Base-by-base conservation (phyloP, 2,329 filamentous ascomycete species). In the Juglanconis oblonga region DNA sequence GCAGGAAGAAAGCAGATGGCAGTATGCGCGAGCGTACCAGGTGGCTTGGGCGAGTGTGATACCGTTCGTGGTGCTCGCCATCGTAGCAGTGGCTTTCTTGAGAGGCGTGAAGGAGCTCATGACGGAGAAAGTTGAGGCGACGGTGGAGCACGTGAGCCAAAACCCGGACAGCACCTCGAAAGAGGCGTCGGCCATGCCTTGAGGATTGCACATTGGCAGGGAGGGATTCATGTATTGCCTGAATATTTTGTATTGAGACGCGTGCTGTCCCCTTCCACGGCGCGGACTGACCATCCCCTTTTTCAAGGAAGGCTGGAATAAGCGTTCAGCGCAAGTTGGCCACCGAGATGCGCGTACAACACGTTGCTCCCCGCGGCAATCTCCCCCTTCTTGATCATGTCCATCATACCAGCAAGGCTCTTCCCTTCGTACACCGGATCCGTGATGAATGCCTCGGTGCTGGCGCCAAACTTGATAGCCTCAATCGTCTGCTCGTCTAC, bases 401-500 rank as follows among this genome's bases (percentile, higher is more conserved):
- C 86, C 65, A 90, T 83, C 86, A 91, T 81, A 0, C 88, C 88
- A 4, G 87, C 87, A 71, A 91, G 74, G 66, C 85, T 89, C 81
- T 91, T 91, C 1, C 89, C 89, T 74, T 90, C 88, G 67, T 91
- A 91, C 1, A 91, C 88, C 0, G 88, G 88, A 68, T 91, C 88
- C 0, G 87, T 91, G 64, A 91, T 88, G 66, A 91, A 87, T 0
- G 83, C 88, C 75, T 91, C 89, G 1, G 84, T 89, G 61, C 77
- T 72, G 0, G 88, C 88, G 5, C 85, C 86, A 68, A 89, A 86
- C 71, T 81, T 82, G 69, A 91, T 91, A 0, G 87, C 88, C 36
- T 85, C 85, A 53, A 87, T 79, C 1, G 88, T 91, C 67, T 76
- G 75, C 70, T 84, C 74, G 65, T 89, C 86, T 0, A 87, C 47